Evolutionary conservation across 2,329 filamentous ascomycete species (phyloP), one percentile per base, ranked within the genome.

Genomic region (Aspergillus ustus): DNA sequence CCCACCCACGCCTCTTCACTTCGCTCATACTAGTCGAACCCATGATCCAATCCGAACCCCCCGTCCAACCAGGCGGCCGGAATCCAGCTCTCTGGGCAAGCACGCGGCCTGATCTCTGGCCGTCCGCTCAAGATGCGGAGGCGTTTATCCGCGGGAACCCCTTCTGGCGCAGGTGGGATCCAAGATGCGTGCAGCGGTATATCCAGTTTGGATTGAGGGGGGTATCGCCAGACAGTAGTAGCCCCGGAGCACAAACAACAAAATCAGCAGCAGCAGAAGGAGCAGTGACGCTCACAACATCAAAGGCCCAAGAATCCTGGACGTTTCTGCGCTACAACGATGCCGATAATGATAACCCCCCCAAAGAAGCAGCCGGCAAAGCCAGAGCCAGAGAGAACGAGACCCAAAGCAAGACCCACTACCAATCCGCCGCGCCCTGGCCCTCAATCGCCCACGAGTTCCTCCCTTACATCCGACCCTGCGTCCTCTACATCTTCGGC

Each of bases 1-100:
- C 11, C 11, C 34, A 40, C 34, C 34, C 34, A 13, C 11, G 9
- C 34, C 34, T 40, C 34, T 40, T 40, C 34, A 11, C 13, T 5
- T 17, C 34, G 2, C 34, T 95, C 8, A 79, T 94, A 50, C 83
- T 94, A 31, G 79, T 96, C 34, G 92, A 96, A 70, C 91, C 92
- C 6, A 57, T 53, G 11, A 50, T 60, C 34, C 53, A 61, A 22
- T 20, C 11, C 9, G 48, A 49, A 28, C 40, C 45, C 19, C 40
- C 34, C 2, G 44, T 31, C 15, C 55, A 53, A 20, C 37, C 17
- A 5, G 56, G 56, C 19, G 46, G 48, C 7, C 34, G 34, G 34
- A 40, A 40, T 40, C 34, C 34, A 9, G 34, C 34, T 9, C 34
- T 40, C 9, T 40, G 34, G 34, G 34, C 34, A 4, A 40, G 34